These are phyloP conservation scores for Dichotomopilus funicola DNA, from an alignment of 2,329 filamentous ascomycete species.

Conservation along the genomic window DNA sequence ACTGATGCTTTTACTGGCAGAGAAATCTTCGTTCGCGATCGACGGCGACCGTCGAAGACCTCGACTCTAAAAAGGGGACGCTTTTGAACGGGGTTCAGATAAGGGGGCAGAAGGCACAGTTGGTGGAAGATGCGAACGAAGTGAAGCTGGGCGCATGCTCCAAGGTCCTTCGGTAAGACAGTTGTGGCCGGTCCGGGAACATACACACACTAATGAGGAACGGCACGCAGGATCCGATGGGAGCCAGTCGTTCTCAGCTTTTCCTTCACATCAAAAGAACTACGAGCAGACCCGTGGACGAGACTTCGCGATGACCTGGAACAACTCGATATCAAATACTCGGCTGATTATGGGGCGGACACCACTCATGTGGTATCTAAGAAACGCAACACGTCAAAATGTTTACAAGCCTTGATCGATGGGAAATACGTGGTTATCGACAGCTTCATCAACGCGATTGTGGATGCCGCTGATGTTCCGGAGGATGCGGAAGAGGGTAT, in stretches of 20 bases:
- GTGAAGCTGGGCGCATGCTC: slow-evolving; percentile 68
- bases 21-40: slow-evolving; percentile 60
- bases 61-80: slow-evolving; percentile 80
- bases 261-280: slow-evolving; percentile 64
- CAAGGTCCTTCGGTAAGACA: slow-evolving; percentile 50
- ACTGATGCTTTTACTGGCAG: slow-evolving; percentile 31
- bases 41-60: slow-evolving; percentile 66
- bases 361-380: slow-evolving; percentile 86
- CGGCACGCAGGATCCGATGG: slow-evolving; percentile 62
- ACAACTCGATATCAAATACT: slow-evolving; percentile 80
- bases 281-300: slow-evolving; percentile 58
- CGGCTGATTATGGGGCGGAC: slow-evolving; percentile 61
- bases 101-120: slow-evolving; percentile 51
- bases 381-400: slow-evolving; percentile 84
- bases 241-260: slow-evolving; percentile 74
- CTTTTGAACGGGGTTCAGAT: slow-evolving; percentile 66
- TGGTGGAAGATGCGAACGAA: slow-evolving; percentile 53
- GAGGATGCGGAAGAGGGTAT: slow-evolving; percentile 43
- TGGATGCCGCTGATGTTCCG: slow-evolving; percentile 48
- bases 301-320: slow-evolving; percentile 62
- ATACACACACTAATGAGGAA: neutral
- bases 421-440: slow-evolving; percentile 69
- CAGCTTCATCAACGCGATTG: slow-evolving; percentile 67
- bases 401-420: slow-evolving; percentile 78
- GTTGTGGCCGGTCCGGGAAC: neutral